phyloP scores from a whole-genome alignment of 2,329 filamentous ascomycete species.

The Claviceps humidiphila region DNA sequence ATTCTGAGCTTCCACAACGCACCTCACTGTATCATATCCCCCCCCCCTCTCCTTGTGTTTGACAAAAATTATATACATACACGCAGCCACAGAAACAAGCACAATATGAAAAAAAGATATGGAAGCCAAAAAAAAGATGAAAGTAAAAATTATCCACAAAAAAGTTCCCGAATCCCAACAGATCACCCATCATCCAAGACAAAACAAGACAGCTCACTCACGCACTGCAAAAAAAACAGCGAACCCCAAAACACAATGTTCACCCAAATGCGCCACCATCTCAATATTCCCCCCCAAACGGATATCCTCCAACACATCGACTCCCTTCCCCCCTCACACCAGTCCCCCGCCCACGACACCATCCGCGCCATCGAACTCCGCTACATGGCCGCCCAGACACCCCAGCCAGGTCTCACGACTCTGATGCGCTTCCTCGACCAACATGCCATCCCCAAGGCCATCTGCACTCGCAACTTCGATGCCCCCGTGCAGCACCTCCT shows the following conservation, averaged over 20 bases:
- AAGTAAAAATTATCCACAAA: slow-evolving; percentile 27
- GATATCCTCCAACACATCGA: slow-evolving; percentile 91
- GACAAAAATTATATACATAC: neutral
- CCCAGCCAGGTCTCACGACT: slow-evolving; percentile 64
- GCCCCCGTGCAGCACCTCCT: slow-evolving; percentile 63
- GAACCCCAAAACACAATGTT: slow-evolving; percentile 96
- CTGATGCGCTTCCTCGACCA: slow-evolving; percentile 75
- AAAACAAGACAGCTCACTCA: too few species aligned
- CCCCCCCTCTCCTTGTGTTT: too few species aligned
- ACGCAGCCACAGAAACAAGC: neutral
- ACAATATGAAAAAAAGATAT: neutral
- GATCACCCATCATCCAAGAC: too few species aligned
- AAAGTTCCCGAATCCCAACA: slow-evolving; percentile 57
- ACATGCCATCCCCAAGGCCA: slow-evolving; percentile 57
- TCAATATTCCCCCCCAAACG: slow-evolving; percentile 55
- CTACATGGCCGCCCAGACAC: slow-evolving; percentile 67
- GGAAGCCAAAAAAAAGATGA: neutral
- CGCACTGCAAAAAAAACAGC: slow-evolving; percentile 28
- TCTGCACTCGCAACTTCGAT: slow-evolving; percentile 92
- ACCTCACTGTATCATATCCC: too few species aligned
- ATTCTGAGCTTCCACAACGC: too few species aligned
- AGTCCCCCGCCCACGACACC: slow-evolving; percentile 53
- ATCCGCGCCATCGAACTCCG: slow-evolving; percentile 68
- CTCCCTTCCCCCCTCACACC: slow-evolving; percentile 46
- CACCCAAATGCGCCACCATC: slow-evolving; percentile 61